phyloP scores from a whole-genome alignment of 306 rosid genomes.

The Luffa aegyptiaca region DNA sequence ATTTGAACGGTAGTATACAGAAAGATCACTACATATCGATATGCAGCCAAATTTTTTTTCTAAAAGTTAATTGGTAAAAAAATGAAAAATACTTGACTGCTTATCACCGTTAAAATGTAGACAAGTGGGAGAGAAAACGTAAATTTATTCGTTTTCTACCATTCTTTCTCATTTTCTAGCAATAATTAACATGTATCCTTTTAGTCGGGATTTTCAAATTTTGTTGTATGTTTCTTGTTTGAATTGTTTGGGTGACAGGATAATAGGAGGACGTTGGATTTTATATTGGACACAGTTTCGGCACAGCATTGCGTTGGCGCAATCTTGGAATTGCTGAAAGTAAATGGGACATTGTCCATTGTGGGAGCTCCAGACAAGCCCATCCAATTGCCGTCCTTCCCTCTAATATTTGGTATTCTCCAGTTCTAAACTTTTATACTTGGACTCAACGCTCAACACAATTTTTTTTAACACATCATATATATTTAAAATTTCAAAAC shows the following conservation, averaged over 20 bases:
- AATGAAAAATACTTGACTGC: too few relatives aligned
- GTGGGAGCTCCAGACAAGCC: slow-evolving; percentile 71
- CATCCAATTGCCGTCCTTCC: slow-evolving; percentile 44
- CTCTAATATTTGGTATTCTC: slow-evolving; percentile 49
- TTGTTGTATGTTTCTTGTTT: background rate
- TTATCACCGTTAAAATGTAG: too few relatives aligned
- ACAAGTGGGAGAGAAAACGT: too few relatives aligned
- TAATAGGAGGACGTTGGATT: slow-evolving; percentile 32
- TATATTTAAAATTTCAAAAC: too few relatives aligned
- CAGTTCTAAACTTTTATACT: background rate
- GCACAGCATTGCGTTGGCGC: slow-evolving; percentile 40
- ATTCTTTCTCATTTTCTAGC: too few relatives aligned
- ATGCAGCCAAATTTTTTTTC: too few relatives aligned
- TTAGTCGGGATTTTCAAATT: too few relatives aligned
- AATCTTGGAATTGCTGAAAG: slow-evolving; percentile 53
- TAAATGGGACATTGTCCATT: slow-evolving; percentile 42
- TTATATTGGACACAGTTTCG: slow-evolving; percentile 55
- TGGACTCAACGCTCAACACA: background rate
- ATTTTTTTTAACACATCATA: background rate
- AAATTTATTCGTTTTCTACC: too few relatives aligned
- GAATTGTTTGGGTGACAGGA: background rate
- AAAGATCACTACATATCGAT: too few relatives aligned
- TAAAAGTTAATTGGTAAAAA: too few relatives aligned
- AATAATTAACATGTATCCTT: too few relatives aligned
- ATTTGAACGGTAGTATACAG: too few relatives aligned